Evolutionary conservation across 352 stramenopile species (phyloP).

Genomic region (Globisporangium spinosum): DNA sequence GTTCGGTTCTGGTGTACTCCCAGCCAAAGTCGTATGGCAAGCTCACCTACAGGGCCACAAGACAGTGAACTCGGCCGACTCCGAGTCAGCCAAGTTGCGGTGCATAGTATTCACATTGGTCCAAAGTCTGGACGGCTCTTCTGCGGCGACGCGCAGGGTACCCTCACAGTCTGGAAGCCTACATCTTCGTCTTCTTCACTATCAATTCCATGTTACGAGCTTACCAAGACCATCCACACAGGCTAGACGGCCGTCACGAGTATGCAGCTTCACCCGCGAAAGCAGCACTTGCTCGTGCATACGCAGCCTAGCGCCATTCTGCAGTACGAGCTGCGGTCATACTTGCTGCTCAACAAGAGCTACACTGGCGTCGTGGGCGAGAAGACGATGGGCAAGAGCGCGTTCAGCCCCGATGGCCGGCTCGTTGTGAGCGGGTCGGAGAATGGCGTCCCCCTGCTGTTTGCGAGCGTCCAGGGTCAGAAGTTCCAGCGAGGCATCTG

Average conservation of each 20-base stretch:
- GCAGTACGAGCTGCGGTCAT: slow-evolving; percentile 74
- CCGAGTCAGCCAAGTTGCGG: slow-evolving; percentile 28
- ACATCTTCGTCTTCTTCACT: not conserved
- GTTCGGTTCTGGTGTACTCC: slow-evolving; percentile 41
- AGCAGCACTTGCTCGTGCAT: slow-evolving; percentile 61
- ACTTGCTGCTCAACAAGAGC: slow-evolving; percentile 67
- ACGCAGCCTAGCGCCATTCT: slow-evolving; percentile 57
- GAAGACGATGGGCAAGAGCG: slow-evolving; percentile 40
- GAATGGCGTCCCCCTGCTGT: slow-evolving; percentile 53
- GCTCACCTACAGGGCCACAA: not conserved
- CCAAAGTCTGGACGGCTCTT: slow-evolving; percentile 42
- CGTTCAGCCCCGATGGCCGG: slow-evolving; percentile 64
- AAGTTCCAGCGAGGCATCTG: slow-evolving; percentile 44
- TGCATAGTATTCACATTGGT: slow-evolving; percentile 56
- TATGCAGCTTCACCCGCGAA: slow-evolving; percentile 59
- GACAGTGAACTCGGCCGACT: slow-evolving; percentile 2
- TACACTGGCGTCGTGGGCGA: slow-evolving; percentile 52
- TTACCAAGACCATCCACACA: slow-evolving; percentile 51
- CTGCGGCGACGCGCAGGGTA: slow-evolving; percentile 47
- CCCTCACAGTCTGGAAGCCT: slow-evolving; percentile 46
- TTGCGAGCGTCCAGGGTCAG: slow-evolving; percentile 49
- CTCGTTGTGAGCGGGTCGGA: slow-evolving; percentile 60
- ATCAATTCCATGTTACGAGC: slow-evolving; percentile 23
- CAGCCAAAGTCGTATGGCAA: not conserved
- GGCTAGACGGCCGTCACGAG: slow-evolving; percentile 47